Conservation (phyloP, 2,329 filamentous ascomycete genomes). For the Cercospora canescens region DNA sequence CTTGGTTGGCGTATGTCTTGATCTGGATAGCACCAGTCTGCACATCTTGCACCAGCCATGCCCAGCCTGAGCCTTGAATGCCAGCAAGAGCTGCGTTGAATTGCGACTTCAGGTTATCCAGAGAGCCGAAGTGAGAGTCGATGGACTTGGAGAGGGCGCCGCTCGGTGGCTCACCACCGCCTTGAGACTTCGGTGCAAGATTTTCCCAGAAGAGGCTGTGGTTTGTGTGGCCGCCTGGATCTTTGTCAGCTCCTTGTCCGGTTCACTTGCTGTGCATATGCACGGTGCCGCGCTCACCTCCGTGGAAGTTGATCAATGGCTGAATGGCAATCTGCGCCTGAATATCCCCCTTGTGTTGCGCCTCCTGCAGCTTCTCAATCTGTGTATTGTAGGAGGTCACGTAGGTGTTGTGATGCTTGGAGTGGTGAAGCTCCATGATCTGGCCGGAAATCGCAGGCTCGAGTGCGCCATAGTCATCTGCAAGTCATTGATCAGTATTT, state of each 20-base stretch:
- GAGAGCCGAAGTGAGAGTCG: constrained; percentile 58
- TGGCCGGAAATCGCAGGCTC: constrained; percentile 80
- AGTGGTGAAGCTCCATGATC: constrained; percentile 97
- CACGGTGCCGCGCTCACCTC: constrained; percentile 42
- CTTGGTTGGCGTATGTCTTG: constrained; percentile 81
- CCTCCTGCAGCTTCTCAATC: constrained; percentile 67
- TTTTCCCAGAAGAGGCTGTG: constrained; percentile 71
- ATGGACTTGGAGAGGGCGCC: constrained; percentile 60
- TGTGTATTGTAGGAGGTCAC: constrained; percentile 86
- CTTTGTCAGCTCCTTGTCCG: neutral
- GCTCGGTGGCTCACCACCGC: constrained; percentile 64
- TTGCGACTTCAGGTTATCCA: constrained; percentile 62
- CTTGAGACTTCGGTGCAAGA: constrained; percentile 65
- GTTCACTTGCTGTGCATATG: neutral
- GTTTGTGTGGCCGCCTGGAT: constrained; percentile 61
- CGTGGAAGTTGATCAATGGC: constrained; percentile 66
- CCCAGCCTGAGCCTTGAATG: constrained; percentile 70
- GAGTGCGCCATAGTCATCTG: constrained; percentile 95
- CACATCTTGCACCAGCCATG: constrained; percentile 76
- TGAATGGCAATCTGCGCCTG: constrained; percentile 56
- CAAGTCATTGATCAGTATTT: neutral
- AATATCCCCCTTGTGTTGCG: constrained; percentile 55
- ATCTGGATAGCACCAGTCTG: constrained; percentile 66
- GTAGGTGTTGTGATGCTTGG: constrained; percentile 92
- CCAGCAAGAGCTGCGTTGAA: constrained; percentile 65